Conservation (phyloP, 75 land plant genomes). For the Pinus tabuliformis region DNA sequence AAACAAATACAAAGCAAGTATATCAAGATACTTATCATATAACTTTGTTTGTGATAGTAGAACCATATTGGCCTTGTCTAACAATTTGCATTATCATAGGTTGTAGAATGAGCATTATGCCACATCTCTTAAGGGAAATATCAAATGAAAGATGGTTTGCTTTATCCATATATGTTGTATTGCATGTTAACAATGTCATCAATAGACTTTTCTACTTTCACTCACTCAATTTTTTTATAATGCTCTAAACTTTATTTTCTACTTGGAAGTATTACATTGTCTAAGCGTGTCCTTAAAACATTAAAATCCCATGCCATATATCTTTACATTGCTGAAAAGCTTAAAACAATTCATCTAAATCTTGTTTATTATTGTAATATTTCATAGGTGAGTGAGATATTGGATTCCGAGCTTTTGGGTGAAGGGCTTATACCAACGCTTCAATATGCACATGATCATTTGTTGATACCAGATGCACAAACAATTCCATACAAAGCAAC, state of each 20-base stretch:
- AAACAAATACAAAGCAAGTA: no score
- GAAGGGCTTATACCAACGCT: slow-evolving; percentile 95
- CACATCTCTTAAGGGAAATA: no score
- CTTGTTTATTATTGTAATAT: not conserved
- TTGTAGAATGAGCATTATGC: no score
- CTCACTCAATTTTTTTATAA: not conserved
- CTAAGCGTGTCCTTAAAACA: not conserved
- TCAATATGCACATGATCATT: slow-evolving; percentile 80
- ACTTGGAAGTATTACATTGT: not conserved
- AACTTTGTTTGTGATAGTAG: no score
- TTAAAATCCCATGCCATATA: not conserved
- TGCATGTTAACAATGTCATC: not conserved
- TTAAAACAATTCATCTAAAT: not conserved
- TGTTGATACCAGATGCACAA: slow-evolving; percentile 58
- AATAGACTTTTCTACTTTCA: not conserved
- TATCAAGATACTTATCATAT: no score
- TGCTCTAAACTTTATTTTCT: not conserved
- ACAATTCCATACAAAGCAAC: slow-evolving; percentile 79
- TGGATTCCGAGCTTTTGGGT: slow-evolving; percentile 90
- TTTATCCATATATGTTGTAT: not conserved
- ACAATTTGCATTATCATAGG: no score
- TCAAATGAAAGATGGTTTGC: no score
- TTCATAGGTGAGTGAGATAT: slow-evolving; percentile 82
- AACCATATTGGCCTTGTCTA: no score
- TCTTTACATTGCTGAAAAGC: not conserved